These are phyloP conservation scores for Umbelopsis isabellina DNA, from an alignment of 192 early-diverging fungal species.

Conservation along the genomic window DNA sequence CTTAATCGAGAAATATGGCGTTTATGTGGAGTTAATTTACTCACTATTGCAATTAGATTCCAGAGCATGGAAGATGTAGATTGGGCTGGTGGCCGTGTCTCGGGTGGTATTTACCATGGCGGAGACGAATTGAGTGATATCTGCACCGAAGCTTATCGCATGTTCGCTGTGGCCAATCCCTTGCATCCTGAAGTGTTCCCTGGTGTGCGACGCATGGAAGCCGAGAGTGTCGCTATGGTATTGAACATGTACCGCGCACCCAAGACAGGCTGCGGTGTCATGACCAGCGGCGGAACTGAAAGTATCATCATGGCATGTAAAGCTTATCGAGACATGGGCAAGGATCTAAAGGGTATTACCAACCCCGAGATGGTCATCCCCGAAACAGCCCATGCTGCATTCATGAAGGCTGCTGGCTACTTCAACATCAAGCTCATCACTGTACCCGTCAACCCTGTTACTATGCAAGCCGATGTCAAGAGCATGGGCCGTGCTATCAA, in stretches of 20 bases:
- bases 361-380: slow-evolving; percentile 94
- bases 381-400: slow-evolving; percentile 92
- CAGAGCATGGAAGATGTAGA: slow-evolving; percentile 65
- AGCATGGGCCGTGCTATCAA: slow-evolving; percentile 82
- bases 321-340: slow-evolving; percentile 88
- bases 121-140: slow-evolving; percentile 79
- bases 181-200: slow-evolving; percentile 97
- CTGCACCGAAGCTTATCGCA: slow-evolving; percentile 76
- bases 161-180: slow-evolving; percentile 86
- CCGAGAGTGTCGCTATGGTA: slow-evolving; percentile 94
- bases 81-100: slow-evolving; percentile 86
- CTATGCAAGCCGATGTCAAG: slow-evolving; percentile 75
- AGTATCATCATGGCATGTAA: slow-evolving; percentile 95
- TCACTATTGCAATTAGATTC: slow-evolving; percentile 45
- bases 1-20: not conserved
- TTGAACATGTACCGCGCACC: slow-evolving; percentile 84
- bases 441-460: slow-evolving; percentile 79
- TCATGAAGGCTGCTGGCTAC: slow-evolving; percentile 93
- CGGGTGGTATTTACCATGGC: slow-evolving; percentile 93
- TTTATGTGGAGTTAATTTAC: slow-evolving; percentile 29
- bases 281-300: slow-evolving; percentile 95
- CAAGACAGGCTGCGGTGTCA: slow-evolving; percentile 73
- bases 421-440: slow-evolving; percentile 88
- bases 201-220: slow-evolving; percentile 93
- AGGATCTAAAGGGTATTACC: slow-evolving; percentile 75